phyloP scores from a whole-genome alignment of 2,329 filamentous ascomycete species.

The Trichoderma sp. region DNA sequence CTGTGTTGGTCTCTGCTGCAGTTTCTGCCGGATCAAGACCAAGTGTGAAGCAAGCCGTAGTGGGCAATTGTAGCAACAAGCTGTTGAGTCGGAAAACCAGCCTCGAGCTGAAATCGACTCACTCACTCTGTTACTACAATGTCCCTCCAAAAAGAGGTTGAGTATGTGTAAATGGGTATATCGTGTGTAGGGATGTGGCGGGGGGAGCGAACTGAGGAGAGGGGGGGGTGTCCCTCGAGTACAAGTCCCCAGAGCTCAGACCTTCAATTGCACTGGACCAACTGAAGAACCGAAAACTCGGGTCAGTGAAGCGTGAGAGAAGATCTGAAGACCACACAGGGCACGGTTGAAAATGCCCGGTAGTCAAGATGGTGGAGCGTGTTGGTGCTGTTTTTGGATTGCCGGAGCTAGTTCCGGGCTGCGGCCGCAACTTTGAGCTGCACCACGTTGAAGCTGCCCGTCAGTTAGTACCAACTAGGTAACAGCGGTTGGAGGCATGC shows the following conservation, averaged over 20 bases:
- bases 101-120: neutral
- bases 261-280: neutral
- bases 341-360: neutral
- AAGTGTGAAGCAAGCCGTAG: neutral
- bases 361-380: neutral
- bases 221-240: neutral
- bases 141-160: neutral
- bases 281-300: neutral
- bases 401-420: neutral
- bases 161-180: neutral
- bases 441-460: neutral
- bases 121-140: neutral
- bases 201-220: neutral
- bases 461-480: neutral
- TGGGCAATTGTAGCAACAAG: neutral
- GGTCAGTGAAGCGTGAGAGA: neutral
- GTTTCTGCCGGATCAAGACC: neutral
- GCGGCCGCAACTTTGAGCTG: neutral
- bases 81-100: neutral
- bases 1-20: neutral
- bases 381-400: neutral
- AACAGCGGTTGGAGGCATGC: neutral
- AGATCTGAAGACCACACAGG: neutral
- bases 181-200: constrained; percentile 8
- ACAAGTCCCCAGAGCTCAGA: neutral